phyloP scores from a whole-genome alignment of 805 yeast species.

The Wickerhamiella sergipiensis region DNA sequence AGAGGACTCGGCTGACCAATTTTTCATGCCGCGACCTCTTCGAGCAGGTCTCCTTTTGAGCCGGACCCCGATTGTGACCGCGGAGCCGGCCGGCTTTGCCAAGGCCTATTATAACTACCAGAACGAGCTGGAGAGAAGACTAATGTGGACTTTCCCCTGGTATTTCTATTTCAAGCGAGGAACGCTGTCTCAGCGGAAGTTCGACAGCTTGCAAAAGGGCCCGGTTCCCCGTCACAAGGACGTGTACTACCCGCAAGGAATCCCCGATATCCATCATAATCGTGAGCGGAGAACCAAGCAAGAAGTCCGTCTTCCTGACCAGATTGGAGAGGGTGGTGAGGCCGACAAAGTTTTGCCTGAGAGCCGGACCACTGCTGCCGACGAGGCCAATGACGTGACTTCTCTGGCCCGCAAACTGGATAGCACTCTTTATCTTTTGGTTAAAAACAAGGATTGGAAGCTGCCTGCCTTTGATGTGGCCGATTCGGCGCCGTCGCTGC shows the following conservation, averaged over 20 bases:
- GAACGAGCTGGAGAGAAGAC: slow-evolving; percentile 69
- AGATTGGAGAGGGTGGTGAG: slow-evolving; percentile 26
- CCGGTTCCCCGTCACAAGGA: slow-evolving; percentile 63
- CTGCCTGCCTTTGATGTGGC: slow-evolving; percentile 57
- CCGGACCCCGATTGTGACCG: slow-evolving; percentile 74
- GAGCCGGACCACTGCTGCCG: slow-evolving; percentile 68
- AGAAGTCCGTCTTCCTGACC: slow-evolving; percentile 49
- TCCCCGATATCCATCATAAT: slow-evolving; percentile 73
- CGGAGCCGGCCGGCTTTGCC: slow-evolving; percentile 61
- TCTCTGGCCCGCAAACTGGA: slow-evolving; percentile 71
- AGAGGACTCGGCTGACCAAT: neutral
- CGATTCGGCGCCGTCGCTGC: slow-evolving; percentile 37
- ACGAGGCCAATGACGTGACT: slow-evolving; percentile 41
- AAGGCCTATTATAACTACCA: slow-evolving; percentile 68
- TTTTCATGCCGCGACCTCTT: slow-evolving; percentile 7
- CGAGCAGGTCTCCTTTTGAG: slow-evolving; percentile 44
- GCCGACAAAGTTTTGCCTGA: slow-evolving; percentile 57
- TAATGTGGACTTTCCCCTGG: slow-evolving; percentile 96
- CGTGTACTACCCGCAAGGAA: slow-evolving; percentile 68
- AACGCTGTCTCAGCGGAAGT: slow-evolving; percentile 73
- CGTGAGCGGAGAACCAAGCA: slow-evolving; percentile 83
- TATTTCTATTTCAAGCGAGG: slow-evolving; percentile 87
- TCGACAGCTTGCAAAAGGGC: slow-evolving; percentile 56
- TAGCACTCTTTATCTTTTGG: slow-evolving; percentile 64
- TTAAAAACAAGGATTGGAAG: slow-evolving; percentile 42